Evolutionary conservation across 169 alveolate genomes (phyloP).

Genomic region (Cardiosporidium cionae): DNA sequence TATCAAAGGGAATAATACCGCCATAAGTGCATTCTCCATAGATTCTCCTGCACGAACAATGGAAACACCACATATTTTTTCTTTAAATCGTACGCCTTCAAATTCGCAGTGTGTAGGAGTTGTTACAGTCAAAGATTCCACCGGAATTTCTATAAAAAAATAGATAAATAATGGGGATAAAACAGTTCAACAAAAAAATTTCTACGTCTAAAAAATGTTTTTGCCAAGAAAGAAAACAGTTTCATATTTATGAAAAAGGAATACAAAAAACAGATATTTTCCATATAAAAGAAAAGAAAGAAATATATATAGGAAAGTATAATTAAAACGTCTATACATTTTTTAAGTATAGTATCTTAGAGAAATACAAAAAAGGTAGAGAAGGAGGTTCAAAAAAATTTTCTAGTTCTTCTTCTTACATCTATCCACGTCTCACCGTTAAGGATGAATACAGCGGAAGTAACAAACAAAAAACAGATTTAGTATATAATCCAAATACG

Average conservation of each 20-base stretch:
- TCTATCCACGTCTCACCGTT: neutral
- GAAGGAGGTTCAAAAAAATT: no score
- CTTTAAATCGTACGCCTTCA: conserved; percentile 19
- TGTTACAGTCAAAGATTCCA: neutral
- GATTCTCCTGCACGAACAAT: conserved; percentile 46
- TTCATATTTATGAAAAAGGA: no score
- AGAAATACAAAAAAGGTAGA: no score
- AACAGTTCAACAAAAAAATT: neutral
- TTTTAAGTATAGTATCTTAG: no score
- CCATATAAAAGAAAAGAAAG: no score
- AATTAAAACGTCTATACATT: no score
- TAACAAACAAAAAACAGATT: no score
- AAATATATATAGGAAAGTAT: no score
- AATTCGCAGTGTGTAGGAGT: conserved; percentile 20
- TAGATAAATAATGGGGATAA: no score
- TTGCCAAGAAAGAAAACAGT: neutral
- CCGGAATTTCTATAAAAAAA: conserved; percentile 18
- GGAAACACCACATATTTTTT: conserved; percentile 37
- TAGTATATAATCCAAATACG: no score
- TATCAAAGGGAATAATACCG: neutral
- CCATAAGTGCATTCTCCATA: conserved; percentile 37
- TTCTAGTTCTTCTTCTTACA: neutral
- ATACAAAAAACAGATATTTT: no score
- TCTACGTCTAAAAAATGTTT: neutral
- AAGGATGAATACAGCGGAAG: neutral